Base-by-base conservation (phyloP, 129 eudicot genomes). In the Oenanthe sinensis region DNA sequence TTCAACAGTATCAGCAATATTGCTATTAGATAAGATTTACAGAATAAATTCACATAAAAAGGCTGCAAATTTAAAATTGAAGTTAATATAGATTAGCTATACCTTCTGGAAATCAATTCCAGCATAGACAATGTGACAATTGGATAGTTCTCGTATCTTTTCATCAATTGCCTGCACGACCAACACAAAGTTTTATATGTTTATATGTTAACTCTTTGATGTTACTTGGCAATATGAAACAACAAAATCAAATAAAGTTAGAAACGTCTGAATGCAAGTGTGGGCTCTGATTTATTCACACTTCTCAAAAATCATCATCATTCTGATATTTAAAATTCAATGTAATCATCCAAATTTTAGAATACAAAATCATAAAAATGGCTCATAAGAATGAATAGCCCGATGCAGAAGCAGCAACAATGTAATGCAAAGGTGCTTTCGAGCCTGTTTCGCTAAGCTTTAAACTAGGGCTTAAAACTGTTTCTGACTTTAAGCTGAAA, bases 31-130 rank as follows among this genome's bases (percentile, higher is more conserved):
- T 12, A 39, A 58, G 28, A 49, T 26, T 30, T 17, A 49, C 82
- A 48, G 19, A 47, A 36, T 49, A 8, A 36, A 22, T 45, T 47
- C 76, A 68, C 6, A 22, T 45, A 2, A 68, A 22, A 33, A 55
- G 69, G 78, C 55, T 54, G 73, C 46, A 46, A 62, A 20, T 69
- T 71, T 15, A 73, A 26, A 78, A 58, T 60, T 69, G 55, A 75
- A 81, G 73, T 28, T 22, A 15, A 50, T 63, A 36, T 30, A 75
- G 70, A 80, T 37, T 46, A 77, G 37, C 79, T 20, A 63, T 87
- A 93, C 98, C 97, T 93, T 94, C 85, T 87, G 91, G 82, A 94
- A 89, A 84, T 91, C 91, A 74, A 89, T 88, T 71, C 96, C 97
- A 65, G 84, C 74, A 81, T 95, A 87, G 83, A 95, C 88, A 83